phyloP scores from a whole-genome alignment of 495 filamentous ascomycete genomes.

The Aspergillus leporis region DNA sequence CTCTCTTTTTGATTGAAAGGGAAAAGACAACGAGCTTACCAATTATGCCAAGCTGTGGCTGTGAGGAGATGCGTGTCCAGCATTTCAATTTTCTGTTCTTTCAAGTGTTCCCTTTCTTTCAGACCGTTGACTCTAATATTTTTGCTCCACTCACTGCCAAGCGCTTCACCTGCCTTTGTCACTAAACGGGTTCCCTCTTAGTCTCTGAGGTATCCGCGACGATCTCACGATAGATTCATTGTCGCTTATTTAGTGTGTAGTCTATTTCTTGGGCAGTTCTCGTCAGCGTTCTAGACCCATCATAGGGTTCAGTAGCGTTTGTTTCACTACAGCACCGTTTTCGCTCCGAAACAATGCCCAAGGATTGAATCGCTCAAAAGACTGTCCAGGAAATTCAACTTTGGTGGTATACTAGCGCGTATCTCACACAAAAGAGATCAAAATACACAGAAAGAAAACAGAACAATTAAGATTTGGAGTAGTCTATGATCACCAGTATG shows the following conservation, averaged over 20 bases:
- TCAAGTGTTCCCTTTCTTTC: background rate
- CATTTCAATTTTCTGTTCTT: background rate
- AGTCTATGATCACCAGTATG: conserved; percentile 58
- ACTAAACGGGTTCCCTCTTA: background rate
- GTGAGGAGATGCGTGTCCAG: background rate
- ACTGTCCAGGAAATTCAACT: conserved; percentile 3
- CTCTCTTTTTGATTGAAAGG: background rate
- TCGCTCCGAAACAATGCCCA: background rate
- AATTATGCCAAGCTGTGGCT: background rate
- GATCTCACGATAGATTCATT: conserved; percentile 1
- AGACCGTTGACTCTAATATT: background rate
- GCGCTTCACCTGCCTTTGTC: background rate
- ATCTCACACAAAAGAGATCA: conserved; percentile 11
- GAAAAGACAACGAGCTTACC: background rate
- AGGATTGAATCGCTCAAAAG: background rate
- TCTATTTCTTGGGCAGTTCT: background rate
- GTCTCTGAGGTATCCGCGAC: background rate
- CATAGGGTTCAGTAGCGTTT: background rate
- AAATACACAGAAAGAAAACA: conserved; percentile 16
- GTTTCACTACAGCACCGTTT: background rate
- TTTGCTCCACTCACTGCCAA: background rate
- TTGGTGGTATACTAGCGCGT: conserved; percentile 18
- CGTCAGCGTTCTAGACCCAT: background rate
- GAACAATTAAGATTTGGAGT: conserved; percentile 14
- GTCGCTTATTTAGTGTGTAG: background rate